Conservation (phyloP, 2,329 filamentous ascomycete species). For the Pseudogymnoascus sp. region DNA sequence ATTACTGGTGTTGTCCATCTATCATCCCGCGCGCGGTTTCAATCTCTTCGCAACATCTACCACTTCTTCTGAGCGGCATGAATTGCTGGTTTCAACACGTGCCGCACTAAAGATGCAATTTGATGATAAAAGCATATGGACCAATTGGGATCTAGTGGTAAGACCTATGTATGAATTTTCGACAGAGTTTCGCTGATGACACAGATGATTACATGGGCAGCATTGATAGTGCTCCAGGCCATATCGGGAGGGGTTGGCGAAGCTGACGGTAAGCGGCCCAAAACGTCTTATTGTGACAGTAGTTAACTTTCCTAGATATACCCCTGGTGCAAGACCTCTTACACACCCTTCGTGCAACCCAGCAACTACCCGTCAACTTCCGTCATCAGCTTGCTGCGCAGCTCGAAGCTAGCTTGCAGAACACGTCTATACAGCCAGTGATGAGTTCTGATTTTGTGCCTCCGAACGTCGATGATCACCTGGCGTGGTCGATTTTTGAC, state of each 20-base stretch:
- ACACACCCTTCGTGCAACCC: constrained; percentile 18
- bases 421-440: constrained; percentile 15
- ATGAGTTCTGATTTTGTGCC: constrained; percentile 8
- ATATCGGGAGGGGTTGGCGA: constrained; percentile 34
- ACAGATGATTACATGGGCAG: constrained; percentile 36
- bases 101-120: constrained; percentile 34
- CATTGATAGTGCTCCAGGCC: constrained; percentile 35
- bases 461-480: constrained; percentile 7
- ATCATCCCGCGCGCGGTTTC: constrained; percentile 34
- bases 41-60: constrained; percentile 33
- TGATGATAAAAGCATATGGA: constrained; percentile 35
- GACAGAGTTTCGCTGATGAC: not conserved
- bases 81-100: constrained; percentile 34
- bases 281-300: not conserved
- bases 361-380: constrained; percentile 17
- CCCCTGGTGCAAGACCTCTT: constrained; percentile 19
- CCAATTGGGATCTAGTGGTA: constrained; percentile 35
- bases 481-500: constrained; percentile 20
- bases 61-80: constrained; percentile 33
- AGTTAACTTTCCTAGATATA: constrained; percentile 15
- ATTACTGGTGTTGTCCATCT: constrained; percentile 36
- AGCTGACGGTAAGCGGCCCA: constrained; percentile 26
- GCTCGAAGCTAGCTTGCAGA: constrained; percentile 19
- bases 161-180: not conserved
- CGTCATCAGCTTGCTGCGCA: constrained; percentile 17